Percentiles rank a stretch among this genome's conserved stretches.
Conservation (phyloP, 257 asterid genomes). For the Thymus quinquecostatus region DNA sequence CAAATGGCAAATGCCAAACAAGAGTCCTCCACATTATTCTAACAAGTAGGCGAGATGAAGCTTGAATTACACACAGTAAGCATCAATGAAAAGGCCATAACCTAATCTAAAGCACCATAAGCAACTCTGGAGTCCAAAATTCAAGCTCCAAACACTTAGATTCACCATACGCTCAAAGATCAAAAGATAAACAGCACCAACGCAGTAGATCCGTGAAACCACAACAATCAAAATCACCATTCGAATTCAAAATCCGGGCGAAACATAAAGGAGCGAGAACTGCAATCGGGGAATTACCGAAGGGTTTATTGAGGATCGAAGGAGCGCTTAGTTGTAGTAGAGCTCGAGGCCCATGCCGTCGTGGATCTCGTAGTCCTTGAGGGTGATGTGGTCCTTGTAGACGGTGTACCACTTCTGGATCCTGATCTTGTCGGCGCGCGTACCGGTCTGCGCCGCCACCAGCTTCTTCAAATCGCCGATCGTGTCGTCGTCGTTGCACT, state of each 20-base stretch:
- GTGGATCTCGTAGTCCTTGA: conserved; percentile 77
- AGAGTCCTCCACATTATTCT: no score
- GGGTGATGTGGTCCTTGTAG: conserved; percentile 86
- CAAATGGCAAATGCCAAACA: not conserved
- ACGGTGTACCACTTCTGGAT: conserved; percentile 87
- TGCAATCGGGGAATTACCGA: conserved; percentile 5
- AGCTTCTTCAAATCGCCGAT: conserved; percentile 91
- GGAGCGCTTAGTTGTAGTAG: conserved; percentile 59
- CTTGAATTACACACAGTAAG: not conserved
- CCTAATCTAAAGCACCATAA: not conserved
- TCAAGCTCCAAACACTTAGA: not conserved
- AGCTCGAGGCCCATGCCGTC: conserved; percentile 95
- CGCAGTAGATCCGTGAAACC: not conserved
- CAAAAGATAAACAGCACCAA: no score
- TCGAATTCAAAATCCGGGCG: not conserved
- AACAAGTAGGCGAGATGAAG: not conserved
- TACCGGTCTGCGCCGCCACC: conserved; percentile 91
- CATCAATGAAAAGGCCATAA: not conserved
- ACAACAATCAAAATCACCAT: not conserved
- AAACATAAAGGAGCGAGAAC: not conserved
- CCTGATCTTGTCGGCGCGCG: conserved; percentile 81
- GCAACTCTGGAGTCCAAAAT: not conserved
- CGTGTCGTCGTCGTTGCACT: conserved; percentile 94
- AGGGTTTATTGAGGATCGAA: not conserved
- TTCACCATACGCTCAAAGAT: not conserved